Conservation (phyloP, 768 basidiomycete species). For the Plicaturopsis crispa region DNA sequence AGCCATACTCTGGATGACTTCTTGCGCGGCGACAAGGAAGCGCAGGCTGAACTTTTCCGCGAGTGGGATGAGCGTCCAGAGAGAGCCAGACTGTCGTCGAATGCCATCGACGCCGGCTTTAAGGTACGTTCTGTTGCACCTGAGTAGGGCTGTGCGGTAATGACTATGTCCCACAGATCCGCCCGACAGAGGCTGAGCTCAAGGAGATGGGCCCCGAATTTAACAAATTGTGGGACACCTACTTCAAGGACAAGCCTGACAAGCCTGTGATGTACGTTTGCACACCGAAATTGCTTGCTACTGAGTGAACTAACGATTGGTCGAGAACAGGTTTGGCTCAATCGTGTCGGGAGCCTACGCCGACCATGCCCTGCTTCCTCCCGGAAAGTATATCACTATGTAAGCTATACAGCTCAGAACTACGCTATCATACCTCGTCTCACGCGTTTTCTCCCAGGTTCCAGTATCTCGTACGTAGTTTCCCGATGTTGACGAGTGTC, state of each 20-base stretch:
- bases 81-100: constrained; percentile 61
- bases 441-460: constrained; percentile 30
- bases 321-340: constrained; percentile 43
- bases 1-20: constrained; percentile 59
- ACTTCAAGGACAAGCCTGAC: constrained; percentile 78
- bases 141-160: no score
- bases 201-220: constrained; percentile 79
- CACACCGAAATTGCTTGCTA: background rate
- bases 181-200: constrained; percentile 59
- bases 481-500: background rate
- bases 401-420: constrained; percentile 13
- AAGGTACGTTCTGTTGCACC: constrained; percentile 34
- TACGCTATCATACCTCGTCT: background rate
- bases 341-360: constrained; percentile 67
- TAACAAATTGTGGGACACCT: constrained; percentile 56
- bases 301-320: constrained; percentile 6
- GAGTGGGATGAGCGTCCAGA: constrained; percentile 65
- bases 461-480: constrained; percentile 47
- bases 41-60: constrained; percentile 41
- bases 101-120: constrained; percentile 70
- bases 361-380: constrained; percentile 62
- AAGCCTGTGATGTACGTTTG: constrained; percentile 60
- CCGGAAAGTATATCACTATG: constrained; percentile 68
- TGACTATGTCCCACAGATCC: constrained; percentile 35
- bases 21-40: constrained; percentile 57